These are phyloP conservation scores for Candida ovalis DNA, from an alignment of 805 yeast species.

Conservation along the genomic window DNA sequence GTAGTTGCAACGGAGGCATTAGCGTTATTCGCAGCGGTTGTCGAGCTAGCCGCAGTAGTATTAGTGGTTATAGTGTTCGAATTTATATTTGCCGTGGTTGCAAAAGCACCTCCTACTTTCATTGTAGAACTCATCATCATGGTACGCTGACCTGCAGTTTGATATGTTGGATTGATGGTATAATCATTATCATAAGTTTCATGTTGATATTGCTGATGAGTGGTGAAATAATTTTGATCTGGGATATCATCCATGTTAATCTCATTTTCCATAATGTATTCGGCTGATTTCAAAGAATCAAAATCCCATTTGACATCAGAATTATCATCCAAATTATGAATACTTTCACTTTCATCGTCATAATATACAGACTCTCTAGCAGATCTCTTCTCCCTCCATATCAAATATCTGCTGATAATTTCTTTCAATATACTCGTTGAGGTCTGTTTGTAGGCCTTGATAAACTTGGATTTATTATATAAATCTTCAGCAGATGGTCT, in stretches of 20 bases:
- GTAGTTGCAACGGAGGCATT: constrained; percentile 10
- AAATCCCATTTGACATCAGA: constrained; percentile 81
- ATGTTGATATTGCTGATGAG: constrained; percentile 5
- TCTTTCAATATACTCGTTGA: constrained; percentile 67
- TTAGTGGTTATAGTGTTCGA: constrained; percentile 1
- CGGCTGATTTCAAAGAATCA: constrained; percentile 72
- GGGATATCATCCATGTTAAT: constrained; percentile 36
- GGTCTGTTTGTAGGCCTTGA: constrained; percentile 55
- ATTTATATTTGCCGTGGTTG: constrained; percentile 16
- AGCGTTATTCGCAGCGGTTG: not conserved
- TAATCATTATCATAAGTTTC: constrained; percentile 12
- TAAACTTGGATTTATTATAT: constrained; percentile 60
- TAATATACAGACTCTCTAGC: constrained; percentile 48
- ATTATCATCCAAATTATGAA: constrained; percentile 24
- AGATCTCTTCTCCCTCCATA: constrained; percentile 70
- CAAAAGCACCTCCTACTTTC: constrained; percentile 10
- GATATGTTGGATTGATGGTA: constrained; percentile 15
- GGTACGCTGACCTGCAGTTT: constrained; percentile 13
- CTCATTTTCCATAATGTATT: constrained; percentile 69
- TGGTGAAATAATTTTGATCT: constrained; percentile 4
- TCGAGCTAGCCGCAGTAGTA: constrained; percentile 9
- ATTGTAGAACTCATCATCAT: constrained; percentile 18
- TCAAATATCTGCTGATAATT: constrained; percentile 63
- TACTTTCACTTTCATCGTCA: constrained; percentile 38
- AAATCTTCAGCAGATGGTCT: constrained; percentile 86